These are phyloP conservation scores for Phytophthora megakarya DNA, from an alignment of 352 stramenopile species.

Conservation along the genomic window DNA sequence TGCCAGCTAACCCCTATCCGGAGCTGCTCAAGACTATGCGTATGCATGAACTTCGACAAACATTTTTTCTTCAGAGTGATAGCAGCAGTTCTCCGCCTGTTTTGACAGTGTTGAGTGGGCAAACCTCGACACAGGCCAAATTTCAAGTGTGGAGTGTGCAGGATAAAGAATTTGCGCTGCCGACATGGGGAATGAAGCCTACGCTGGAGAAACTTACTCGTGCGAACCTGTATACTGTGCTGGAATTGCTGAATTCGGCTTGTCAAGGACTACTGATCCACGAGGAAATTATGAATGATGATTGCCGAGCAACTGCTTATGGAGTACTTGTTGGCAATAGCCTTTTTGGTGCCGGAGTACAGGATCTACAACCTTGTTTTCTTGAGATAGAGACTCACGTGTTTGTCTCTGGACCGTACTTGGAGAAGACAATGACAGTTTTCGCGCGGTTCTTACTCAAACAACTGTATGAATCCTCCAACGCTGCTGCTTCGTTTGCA, in stretches of 20 bases:
- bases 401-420: constrained; percentile 37
- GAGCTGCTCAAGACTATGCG: constrained; percentile 36
- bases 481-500: constrained; percentile 7
- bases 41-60: constrained; percentile 41
- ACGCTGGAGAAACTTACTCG: constrained; percentile 28
- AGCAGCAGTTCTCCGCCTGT: constrained; percentile 3
- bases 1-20: constrained; percentile 49
- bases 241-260: constrained; percentile 12
- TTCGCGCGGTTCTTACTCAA: constrained; percentile 58
- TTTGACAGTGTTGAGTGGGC: constrained; percentile 18
- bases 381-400: constrained; percentile 44
- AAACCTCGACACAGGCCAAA: constrained; percentile 9
- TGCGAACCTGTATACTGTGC: constrained; percentile 16
- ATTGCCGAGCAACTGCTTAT: constrained; percentile 27
- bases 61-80: constrained; percentile 14
- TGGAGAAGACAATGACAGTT: constrained; percentile 54
- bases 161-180: constrained; percentile 25
- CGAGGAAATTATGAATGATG: constrained; percentile 35
- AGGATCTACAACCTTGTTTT: constrained; percentile 7
- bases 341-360: constrained; percentile 12
- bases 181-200: constrained; percentile 34
- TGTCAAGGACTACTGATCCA: constrained; percentile 14
- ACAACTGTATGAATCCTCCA: constrained; percentile 40
- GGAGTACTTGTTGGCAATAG: constrained; percentile 34
- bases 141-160: constrained; percentile 29